Evolutionary conservation across 108 stramenopile species (phyloP), one percentile per base, ranked within the genome.

Genomic region (Chaetoceros muelleri): DNA sequence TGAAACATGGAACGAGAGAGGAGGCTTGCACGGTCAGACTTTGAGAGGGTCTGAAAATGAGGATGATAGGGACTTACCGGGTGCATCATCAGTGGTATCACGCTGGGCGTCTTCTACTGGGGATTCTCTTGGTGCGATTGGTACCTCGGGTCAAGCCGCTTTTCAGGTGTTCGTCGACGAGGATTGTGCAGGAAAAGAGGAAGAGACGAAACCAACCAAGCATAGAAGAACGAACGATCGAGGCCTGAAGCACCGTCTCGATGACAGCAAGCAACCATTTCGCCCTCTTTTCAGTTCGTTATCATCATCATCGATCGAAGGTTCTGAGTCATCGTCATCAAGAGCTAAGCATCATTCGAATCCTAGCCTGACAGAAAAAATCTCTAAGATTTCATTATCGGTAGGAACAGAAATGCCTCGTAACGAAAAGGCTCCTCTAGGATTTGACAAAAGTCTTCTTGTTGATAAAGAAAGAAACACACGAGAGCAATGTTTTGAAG

Each of bases 91-190:
- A 45, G 61, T 60, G 7, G 52, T 71, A 44, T 63, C 64, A 1
- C 46, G 56, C 24, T 51, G 51, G 27, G 46, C 62, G 27, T 23
- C 49, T 18, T 21, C 44, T 55, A 44, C 24, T 44, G 55, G 44
- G 21, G 3, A 24, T 24, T 30, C 30, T 2, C 18, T 27, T 20
- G 26, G 50, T 44, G 46, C 64, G 47, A 55, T 48, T 26, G 48
- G 70, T 30, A 44, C 68, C 2, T 34, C 60, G 3, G 28, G 49
- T 48, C 34, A 46, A 40, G 51, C 57, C 23, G 67, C 82, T 24
- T 90, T 90, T 73, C 76, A 81, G 29, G 81, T 91, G 18, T 80
- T 81, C 69, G 81, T 90, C 0, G 88, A 90, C 52, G 88, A 86
- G 48, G 81, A 85, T 13, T 82, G 71, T 69, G 76, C 58, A 16